Evolutionary conservation across 139 green algal genomes (phyloP).

Genomic region (Coelastrella sp.): DNA sequence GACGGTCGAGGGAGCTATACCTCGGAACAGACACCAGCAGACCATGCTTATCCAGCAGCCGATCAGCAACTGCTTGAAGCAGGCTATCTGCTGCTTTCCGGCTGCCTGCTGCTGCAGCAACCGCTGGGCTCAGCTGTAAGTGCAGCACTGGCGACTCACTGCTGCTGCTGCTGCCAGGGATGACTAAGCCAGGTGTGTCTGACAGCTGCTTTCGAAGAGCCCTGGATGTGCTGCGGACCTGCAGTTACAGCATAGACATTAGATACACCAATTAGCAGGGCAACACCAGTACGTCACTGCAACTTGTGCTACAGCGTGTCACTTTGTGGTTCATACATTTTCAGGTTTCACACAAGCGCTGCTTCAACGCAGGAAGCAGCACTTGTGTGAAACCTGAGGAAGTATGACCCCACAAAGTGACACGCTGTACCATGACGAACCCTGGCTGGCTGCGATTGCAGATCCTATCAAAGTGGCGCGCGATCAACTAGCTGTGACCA

Average conservation of each 20-base stretch:
- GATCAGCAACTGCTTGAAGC: conserved; percentile 35
- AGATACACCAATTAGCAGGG: too few relatives aligned
- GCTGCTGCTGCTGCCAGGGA: conserved; percentile 32
- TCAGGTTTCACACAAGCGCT: too few relatives aligned
- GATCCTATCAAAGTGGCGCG: too few relatives aligned
- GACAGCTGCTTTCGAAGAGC: conserved; percentile 45
- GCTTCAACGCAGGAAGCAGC: too few relatives aligned
- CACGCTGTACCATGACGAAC: too few relatives aligned
- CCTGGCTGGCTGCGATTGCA: too few relatives aligned
- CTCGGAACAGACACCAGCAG: conserved; percentile 58
- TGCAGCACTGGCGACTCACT: conserved; percentile 30
- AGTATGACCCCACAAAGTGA: too few relatives aligned
- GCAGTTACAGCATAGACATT: neutral
- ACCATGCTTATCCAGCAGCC: conserved; percentile 23
- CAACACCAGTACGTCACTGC: neutral
- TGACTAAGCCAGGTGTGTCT: neutral
- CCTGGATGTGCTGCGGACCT: conserved; percentile 29
- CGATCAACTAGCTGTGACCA: too few relatives aligned
- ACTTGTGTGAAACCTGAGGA: too few relatives aligned
- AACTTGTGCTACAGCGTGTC: too few relatives aligned
- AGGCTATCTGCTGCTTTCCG: conserved; percentile 21
- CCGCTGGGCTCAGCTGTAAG: neutral
- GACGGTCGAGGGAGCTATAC: conserved; percentile 69
- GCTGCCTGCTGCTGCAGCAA: conserved; percentile 29
- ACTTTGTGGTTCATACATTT: too few relatives aligned